Percentiles rank a stretch among this genome's conserved stretches.
These are phyloP conservation scores for Talaromyces liani DNA, from an alignment of 495 filamentous ascomycete species.

Conservation along the genomic window DNA sequence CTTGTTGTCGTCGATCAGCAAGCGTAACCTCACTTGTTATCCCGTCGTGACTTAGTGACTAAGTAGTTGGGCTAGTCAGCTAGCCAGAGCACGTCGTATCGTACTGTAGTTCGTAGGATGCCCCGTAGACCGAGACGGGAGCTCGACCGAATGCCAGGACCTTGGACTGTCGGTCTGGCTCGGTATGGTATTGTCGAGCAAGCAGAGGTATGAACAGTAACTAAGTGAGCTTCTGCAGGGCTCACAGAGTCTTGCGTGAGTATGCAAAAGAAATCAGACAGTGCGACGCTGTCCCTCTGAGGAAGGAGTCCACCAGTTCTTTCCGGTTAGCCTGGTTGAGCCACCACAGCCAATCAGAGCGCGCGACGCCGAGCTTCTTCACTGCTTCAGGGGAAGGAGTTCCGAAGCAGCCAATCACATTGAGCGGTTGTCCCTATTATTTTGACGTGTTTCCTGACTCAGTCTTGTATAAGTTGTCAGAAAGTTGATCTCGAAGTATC, in stretches of 20 bases:
- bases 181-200: background rate
- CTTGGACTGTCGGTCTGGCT: background rate
- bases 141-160: conserved; percentile 8
- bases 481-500: background rate
- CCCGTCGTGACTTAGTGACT: background rate
- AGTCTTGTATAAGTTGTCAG: background rate
- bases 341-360: background rate
- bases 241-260: background rate
- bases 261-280: background rate
- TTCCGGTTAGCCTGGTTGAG: background rate
- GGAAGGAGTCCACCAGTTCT: background rate
- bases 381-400: background rate
- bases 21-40: background rate
- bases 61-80: background rate
- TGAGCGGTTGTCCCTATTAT: background rate
- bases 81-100: conserved; percentile 1
- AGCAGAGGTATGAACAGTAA: background rate
- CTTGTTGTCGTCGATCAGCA: background rate
- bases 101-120: background rate
- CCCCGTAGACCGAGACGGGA: conserved; percentile 6
- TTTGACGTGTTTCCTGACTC: background rate
- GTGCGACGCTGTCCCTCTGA: background rate
- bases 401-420: background rate
- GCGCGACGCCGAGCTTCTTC: background rate
- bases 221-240: background rate